Evolutionary conservation across 352 stramenopile genomes (phyloP).

Genomic region (Phytophthora nicotianae): DNA sequence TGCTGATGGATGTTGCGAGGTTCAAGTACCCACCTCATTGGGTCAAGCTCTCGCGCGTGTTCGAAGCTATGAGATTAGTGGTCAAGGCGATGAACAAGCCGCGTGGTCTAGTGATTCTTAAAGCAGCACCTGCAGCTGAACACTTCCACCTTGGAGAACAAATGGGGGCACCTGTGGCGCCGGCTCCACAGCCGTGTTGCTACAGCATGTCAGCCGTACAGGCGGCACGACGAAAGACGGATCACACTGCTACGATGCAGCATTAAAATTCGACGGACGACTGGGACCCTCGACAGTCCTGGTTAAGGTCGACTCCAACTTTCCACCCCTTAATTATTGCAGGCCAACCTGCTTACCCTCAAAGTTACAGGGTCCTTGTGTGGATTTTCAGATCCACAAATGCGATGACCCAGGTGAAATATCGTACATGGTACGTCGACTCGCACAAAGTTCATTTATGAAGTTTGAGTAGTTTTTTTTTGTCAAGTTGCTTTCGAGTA

Average conservation of each 20-base stretch:
- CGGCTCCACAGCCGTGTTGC: conserved; percentile 33
- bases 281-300: conserved; percentile 7
- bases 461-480: neutral
- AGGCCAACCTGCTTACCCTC: neutral
- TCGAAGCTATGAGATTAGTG: conserved; percentile 57
- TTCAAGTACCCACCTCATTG: conserved; percentile 96
- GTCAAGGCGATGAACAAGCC: conserved; percentile 56
- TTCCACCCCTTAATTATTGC: conserved; percentile 13
- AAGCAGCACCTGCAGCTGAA: conserved; percentile 2
- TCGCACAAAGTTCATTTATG: too few relatives aligned
- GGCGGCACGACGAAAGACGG: conserved; percentile 22
- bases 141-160: conserved; percentile 6
- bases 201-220: conserved; percentile 30
- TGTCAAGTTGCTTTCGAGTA: neutral
- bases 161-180: conserved; percentile 4
- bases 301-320: conserved; percentile 7
- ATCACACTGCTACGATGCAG: conserved; percentile 8
- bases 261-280: conserved; percentile 1
- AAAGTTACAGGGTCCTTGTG: neutral
- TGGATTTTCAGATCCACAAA: neutral
- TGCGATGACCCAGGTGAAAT: too few relatives aligned
- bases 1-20: conserved; percentile 96
- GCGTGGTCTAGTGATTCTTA: conserved; percentile 23
- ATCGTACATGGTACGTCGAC: too few relatives aligned
- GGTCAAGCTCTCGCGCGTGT: conserved; percentile 62